Evolutionary conservation across 768 basidiomycete species (phyloP).

Genomic region (Leucogyrophana mollusca): DNA sequence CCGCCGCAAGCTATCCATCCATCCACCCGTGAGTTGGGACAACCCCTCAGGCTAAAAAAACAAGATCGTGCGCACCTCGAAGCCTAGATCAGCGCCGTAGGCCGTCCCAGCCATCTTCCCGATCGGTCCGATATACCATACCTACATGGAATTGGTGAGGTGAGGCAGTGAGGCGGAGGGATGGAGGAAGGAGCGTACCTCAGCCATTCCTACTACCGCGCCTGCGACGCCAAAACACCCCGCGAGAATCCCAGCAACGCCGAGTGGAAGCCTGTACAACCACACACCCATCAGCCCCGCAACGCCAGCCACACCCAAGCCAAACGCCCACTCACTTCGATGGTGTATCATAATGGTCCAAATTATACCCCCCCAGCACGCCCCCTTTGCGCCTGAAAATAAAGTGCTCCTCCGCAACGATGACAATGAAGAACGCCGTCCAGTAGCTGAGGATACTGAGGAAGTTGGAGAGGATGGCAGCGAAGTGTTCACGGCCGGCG

Average conservation of each 20-base stretch:
- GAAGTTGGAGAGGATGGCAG: slow-evolving; percentile 41
- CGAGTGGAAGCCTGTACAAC: slow-evolving; percentile 40
- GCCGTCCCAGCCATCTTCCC: slow-evolving; percentile 38
- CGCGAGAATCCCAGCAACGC: slow-evolving; percentile 47
- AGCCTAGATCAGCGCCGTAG: slow-evolving; percentile 52
- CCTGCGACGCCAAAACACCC: slow-evolving; percentile 45
- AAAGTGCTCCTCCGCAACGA: slow-evolving; percentile 45
- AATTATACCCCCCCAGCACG: slow-evolving; percentile 48
- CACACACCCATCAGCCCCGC: neutral
- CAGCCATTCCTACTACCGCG: slow-evolving; percentile 53
- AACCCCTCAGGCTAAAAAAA: neutral
- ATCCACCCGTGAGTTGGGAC: neutral
- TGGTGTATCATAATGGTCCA: slow-evolving; percentile 46
- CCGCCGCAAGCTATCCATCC: slow-evolving; percentile 37
- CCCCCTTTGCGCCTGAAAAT: slow-evolving; percentile 42
- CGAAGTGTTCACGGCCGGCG: slow-evolving; percentile 45
- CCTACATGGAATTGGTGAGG: slow-evolving; percentile 10
- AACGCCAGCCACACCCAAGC: neutral
- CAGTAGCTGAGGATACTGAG: slow-evolving; percentile 44
- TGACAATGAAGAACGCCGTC: slow-evolving; percentile 45
- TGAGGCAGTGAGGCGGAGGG: neutral
- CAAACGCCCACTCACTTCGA: slow-evolving; percentile 22
- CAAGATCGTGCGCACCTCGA: slow-evolving; percentile 37
- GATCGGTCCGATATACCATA: slow-evolving; percentile 52
- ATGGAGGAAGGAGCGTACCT: slow-evolving; percentile 19